phyloP scores from a whole-genome alignment of 2,329 filamentous ascomycete species.

The Hymenoscyphus infarciens region DNA sequence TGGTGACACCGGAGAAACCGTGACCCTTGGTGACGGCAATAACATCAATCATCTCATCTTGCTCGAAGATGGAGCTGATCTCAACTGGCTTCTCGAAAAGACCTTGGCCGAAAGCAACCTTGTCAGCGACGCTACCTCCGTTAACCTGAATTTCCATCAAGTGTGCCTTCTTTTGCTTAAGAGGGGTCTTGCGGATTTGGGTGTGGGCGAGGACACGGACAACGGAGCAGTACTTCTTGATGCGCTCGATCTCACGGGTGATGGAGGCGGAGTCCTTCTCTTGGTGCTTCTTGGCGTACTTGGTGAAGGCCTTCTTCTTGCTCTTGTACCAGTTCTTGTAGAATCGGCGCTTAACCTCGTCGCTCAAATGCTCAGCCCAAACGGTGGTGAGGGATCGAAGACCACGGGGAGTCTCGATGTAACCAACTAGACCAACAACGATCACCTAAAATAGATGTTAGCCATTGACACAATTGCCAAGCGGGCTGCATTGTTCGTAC shows the following conservation, averaged over 20 bases:
- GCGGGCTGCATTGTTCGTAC: constrained; percentile 85
- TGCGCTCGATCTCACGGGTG: constrained; percentile 97
- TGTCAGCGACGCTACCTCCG: constrained; percentile 91
- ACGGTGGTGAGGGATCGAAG: constrained; percentile 99
- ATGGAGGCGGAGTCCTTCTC: constrained; percentile 87
- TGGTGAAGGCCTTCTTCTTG: constrained; percentile 99
- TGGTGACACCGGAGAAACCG: constrained; percentile 95
- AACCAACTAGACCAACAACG: constrained; percentile 98
- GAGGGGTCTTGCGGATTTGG: constrained; percentile 97
- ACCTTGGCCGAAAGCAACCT: constrained; percentile 91
- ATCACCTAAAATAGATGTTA: constrained; percentile 84
- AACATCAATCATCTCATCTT: constrained; percentile 99
- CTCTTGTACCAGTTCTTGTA: constrained; percentile 99
- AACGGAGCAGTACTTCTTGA: constrained; percentile 99
- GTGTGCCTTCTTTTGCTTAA: constrained; percentile 99
- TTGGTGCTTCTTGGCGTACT: constrained; percentile 99
- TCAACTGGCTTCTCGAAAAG: constrained; percentile 99
- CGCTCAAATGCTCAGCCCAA: constrained; percentile 98
- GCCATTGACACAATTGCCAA: constrained; percentile 69
- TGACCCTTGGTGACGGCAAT: constrained; percentile 99
- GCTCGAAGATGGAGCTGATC: constrained; percentile 93
- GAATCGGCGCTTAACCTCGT: constrained; percentile 99
- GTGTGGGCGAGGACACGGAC: constrained; percentile 99
- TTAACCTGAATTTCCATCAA: constrained; percentile 99
- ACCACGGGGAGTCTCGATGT: constrained; percentile 99